Evolutionary conservation across 768 basidiomycete species (phyloP).

Genomic region (Collybia nuda): DNA sequence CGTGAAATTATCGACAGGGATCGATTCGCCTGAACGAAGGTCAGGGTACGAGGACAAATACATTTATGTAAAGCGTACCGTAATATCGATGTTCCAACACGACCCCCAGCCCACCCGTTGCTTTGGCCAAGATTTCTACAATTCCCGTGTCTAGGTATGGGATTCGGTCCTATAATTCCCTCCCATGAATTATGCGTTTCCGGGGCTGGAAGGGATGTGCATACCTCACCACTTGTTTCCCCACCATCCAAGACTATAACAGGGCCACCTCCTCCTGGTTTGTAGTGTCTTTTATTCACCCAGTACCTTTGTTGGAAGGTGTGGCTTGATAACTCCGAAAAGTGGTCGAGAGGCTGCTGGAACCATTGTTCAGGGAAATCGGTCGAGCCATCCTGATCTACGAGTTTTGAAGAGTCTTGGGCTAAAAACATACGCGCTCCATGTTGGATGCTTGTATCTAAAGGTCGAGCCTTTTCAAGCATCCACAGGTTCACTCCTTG

Average conservation of each 20-base stretch:
- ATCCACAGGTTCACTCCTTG: slow-evolving; percentile 70
- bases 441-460: slow-evolving; percentile 5
- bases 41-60: slow-evolving; percentile 9
- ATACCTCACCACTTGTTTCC: slow-evolving; percentile 82
- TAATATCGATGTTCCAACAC: slow-evolving; percentile 95
- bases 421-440: slow-evolving; percentile 13
- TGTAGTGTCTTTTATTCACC: slow-evolving; percentile 83
- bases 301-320: slow-evolving; percentile 91
- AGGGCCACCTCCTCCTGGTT: slow-evolving; percentile 67
- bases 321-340: slow-evolving; percentile 47
- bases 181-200: background rate
- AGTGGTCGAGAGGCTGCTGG: slow-evolving; percentile 85
- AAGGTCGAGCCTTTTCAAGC: slow-evolving; percentile 30
- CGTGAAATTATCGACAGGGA: slow-evolving; percentile 74
- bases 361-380: slow-evolving; percentile 70
- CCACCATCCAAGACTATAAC: slow-evolving; percentile 93
- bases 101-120: slow-evolving; percentile 85
- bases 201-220: slow-evolving; percentile 15
- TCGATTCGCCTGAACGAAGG: slow-evolving; percentile 55
- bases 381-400: background rate
- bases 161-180: slow-evolving; percentile 36
- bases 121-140: slow-evolving; percentile 78
- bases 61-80: slow-evolving; percentile 36
- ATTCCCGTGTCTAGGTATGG: slow-evolving; percentile 79
- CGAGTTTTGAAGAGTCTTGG: slow-evolving; percentile 14